phyloP scores from a whole-genome alignment of 75 land plant species.

The Isoetes taiwanensis region DNA sequence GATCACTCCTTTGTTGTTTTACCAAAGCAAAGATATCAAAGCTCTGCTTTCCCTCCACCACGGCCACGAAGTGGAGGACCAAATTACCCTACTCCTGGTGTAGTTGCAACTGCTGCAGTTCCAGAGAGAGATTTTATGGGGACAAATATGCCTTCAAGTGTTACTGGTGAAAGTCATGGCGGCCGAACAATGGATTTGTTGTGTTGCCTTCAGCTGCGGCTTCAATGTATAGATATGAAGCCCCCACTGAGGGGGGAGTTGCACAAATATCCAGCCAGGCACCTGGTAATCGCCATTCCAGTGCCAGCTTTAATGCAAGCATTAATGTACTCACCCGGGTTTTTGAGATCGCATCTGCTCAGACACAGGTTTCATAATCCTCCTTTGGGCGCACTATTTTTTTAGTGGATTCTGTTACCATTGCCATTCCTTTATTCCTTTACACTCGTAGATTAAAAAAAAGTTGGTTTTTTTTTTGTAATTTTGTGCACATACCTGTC shows the following conservation, averaged over 20 bases:
- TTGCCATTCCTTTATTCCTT: not conserved
- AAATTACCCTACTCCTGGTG: slow-evolving; percentile 23
- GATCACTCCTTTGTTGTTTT: slow-evolving; percentile 88
- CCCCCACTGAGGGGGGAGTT: slow-evolving; percentile 40
- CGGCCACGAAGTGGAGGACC: slow-evolving; percentile 45
- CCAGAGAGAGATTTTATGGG: not conserved
- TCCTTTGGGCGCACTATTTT: slow-evolving; percentile 2
- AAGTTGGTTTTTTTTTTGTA: not conserved
- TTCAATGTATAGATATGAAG: slow-evolving; percentile 67
- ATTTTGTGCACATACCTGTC: not conserved
- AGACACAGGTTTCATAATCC: slow-evolving; percentile 56
- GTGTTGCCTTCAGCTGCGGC: slow-evolving; percentile 89
- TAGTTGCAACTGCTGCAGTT: not conserved
- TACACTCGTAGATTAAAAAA: not conserved
- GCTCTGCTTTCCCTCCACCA: slow-evolving; percentile 45
- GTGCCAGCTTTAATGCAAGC: slow-evolving; percentile 69
- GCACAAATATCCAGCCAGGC: slow-evolving; percentile 10
- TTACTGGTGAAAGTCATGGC: slow-evolving; percentile 18
- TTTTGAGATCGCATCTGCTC: slow-evolving; percentile 82
- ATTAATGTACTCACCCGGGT: slow-evolving; percentile 72
- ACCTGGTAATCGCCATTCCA: slow-evolving; percentile 16
- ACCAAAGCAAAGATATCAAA: slow-evolving; percentile 53
- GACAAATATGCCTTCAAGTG: slow-evolving; percentile 11
- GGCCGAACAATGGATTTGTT: slow-evolving; percentile 87
- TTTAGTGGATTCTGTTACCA: not conserved